Base-by-base conservation (phyloP, 768 basidiomycete species). In the Boletus rubescentipes region DNA sequence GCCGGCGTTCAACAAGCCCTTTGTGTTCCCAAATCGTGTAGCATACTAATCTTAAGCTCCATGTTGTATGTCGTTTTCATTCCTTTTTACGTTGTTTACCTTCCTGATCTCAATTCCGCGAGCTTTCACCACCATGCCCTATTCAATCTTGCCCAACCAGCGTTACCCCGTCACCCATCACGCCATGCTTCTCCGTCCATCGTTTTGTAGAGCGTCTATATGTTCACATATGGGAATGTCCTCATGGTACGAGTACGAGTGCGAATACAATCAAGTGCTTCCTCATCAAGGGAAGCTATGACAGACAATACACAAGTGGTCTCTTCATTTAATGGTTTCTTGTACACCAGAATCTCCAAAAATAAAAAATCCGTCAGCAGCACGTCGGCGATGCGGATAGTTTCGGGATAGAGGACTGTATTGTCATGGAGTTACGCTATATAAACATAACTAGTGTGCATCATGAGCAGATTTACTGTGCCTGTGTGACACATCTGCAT, bases 21-120 rank as follows among this genome's bases (percentile, higher is more conserved):
- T 43, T 49, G 46, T 61, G 35, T 49, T 66, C 37, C 43, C 51
- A 48, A 46, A 42, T 43, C 32, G 29, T 68, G 66, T 69, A 71
- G 60, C 63, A 66, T 65, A 70, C 35, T 39, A 36, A 46, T 23
- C 30, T 41, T 35, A 32, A 55, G 9, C 30, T 37, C 29, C 37
- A 9, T 60, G 52, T 61, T 54, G 53, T 63, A 42, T 66, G 61
- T 66, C 55, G 39, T 46, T 7, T 21, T 23, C 37, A 18, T 20
- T 48, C 9, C 23, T 46, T 32, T 1, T 16, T 14, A 2, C 18
- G 21, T 51, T 23, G n/a, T 35, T 40, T 15, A 12, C 18, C 15
- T 21, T 34, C 18, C 11, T 14, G 21, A 14, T 38, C 29, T 18
- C 18, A 6, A 40, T 35, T 18, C 7, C 43, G 36, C 36, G 21